Evolutionary conservation across 75 land plant genomes (phyloP).

Genomic region (Cunninghamia lanceolata): DNA sequence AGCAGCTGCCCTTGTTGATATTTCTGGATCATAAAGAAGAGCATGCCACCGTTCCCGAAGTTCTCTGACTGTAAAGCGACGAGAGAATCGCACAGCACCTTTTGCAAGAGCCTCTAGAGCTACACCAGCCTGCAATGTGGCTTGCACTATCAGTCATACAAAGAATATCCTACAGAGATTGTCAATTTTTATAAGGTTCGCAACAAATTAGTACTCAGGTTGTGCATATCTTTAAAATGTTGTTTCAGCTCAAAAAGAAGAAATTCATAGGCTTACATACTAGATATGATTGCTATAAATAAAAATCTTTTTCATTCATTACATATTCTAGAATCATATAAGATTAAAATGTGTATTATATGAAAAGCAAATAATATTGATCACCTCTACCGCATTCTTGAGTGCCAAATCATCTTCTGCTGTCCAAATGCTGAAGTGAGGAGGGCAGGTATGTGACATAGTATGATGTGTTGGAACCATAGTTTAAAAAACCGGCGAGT

Average conservation of each 20-base stretch:
- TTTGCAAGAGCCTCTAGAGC: conserved; percentile 96
- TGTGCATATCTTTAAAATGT: not conserved
- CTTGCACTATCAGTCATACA: not conserved
- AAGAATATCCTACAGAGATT: not conserved
- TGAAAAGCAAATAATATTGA: not conserved
- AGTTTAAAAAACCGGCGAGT: too few relatives aligned
- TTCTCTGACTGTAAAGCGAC: conserved; percentile 63
- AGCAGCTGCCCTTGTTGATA: conserved; percentile 67
- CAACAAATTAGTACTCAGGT: not conserved
- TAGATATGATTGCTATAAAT: not conserved
- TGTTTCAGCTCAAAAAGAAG: not conserved
- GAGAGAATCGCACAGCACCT: conserved; percentile 90
- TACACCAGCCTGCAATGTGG: conserved; percentile 73
- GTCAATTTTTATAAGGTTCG: not conserved
- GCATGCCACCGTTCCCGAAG: conserved; percentile 85
- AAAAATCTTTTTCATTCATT: too few relatives aligned
- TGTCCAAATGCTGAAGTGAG: conserved; percentile 61
- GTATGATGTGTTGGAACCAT: not conserved
- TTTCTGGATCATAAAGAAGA: conserved; percentile 72
- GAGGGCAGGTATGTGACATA: conserved; percentile 16
- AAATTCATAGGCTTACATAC: not conserved
- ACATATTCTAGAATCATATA: not conserved
- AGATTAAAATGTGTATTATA: not conserved
- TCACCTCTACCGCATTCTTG: conserved; percentile 75
- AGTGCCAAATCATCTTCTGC: conserved; percentile 67